phyloP scores from a whole-genome alignment of 495 filamentous ascomycete species.

The Podospora fimiseda region DNA sequence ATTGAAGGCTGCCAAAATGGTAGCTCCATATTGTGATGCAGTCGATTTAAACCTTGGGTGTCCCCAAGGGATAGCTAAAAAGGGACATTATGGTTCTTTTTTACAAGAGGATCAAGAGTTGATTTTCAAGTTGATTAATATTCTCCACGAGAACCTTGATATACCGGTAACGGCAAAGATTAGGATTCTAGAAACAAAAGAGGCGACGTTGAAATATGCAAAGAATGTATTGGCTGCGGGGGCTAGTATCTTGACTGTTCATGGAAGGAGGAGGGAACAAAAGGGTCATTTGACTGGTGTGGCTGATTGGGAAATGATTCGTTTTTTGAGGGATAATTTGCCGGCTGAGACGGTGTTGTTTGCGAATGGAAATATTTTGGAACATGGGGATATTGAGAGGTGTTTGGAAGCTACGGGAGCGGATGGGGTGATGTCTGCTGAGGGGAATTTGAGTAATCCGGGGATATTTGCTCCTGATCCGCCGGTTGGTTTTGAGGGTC shows the following conservation, averaged over 20 bases:
- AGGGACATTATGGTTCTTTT: slow-evolving; percentile 88
- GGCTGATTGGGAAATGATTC: slow-evolving; percentile 82
- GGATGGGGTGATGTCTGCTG: slow-evolving; percentile 92
- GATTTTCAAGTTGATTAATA: slow-evolving; percentile 72
- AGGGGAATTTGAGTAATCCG: slow-evolving; percentile 88
- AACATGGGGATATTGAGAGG: slow-evolving; percentile 66
- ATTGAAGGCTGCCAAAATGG: slow-evolving; percentile 66
- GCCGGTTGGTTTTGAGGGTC: slow-evolving; percentile 52
- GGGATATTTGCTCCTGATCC: slow-evolving; percentile 72
- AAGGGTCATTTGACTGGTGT: slow-evolving; percentile 94
- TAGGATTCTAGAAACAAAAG: slow-evolving; percentile 76
- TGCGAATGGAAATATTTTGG: slow-evolving; percentile 91
- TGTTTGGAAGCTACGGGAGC: slow-evolving; percentile 83
- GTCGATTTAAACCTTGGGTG: slow-evolving; percentile 98
- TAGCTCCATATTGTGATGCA: slow-evolving; percentile 81
- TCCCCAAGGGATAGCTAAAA: slow-evolving; percentile 88
- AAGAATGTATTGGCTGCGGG: slow-evolving; percentile 81
- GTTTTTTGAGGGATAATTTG: slow-evolving; percentile 75
- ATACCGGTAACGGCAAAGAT: slow-evolving; percentile 95
- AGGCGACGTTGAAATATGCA: slow-evolving; percentile 84
- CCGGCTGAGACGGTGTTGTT: slow-evolving; percentile 88
- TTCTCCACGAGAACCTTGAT: slow-evolving; percentile 60
- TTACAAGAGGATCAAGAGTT: slow-evolving; percentile 87
- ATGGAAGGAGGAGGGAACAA: slow-evolving; percentile 82
- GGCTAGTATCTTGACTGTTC: slow-evolving; percentile 86